Evolutionary conservation across 192 early-diverging fungal species (phyloP).

Genomic region (Ramicandelaber brevisporus): DNA sequence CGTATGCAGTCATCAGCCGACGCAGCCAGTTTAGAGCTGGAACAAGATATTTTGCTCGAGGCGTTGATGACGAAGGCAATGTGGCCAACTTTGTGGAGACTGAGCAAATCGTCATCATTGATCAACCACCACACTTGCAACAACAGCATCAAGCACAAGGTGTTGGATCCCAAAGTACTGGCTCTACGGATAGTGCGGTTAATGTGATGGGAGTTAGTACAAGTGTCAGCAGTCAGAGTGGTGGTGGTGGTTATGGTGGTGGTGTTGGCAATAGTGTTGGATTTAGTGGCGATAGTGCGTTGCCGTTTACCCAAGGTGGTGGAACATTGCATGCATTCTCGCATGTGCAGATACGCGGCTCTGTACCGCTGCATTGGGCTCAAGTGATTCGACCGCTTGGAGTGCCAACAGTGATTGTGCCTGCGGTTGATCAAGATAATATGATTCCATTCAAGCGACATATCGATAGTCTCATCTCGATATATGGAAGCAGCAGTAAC

Average conservation of each 20-base stretch:
- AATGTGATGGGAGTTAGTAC: too few relatives aligned
- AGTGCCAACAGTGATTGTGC: slow-evolving; percentile 59
- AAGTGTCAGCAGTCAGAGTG: too few relatives aligned
- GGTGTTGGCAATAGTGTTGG: too few relatives aligned
- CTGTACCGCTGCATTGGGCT: slow-evolving; percentile 83
- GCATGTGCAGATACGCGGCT: slow-evolving; percentile 86
- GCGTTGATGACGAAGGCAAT: slow-evolving; percentile 60
- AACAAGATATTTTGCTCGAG: slow-evolving; percentile 80
- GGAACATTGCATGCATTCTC: too few relatives aligned
- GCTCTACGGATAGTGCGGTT: neutral
- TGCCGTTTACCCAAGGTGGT: too few relatives aligned
- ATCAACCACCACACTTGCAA: slow-evolving; percentile 7
- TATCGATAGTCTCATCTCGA: too few relatives aligned
- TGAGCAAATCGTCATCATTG: slow-evolving; percentile 59
- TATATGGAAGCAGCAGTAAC: too few relatives aligned
- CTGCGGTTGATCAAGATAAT: too few relatives aligned
- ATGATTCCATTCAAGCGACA: slow-evolving; percentile 13
- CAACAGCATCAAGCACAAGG: slow-evolving; percentile 2
- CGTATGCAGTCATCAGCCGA: slow-evolving; percentile 60
- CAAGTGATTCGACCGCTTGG: slow-evolving; percentile 83
- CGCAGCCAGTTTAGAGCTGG: slow-evolving; percentile 60
- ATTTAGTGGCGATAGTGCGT: too few relatives aligned
- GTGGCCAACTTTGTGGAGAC: slow-evolving; percentile 96
- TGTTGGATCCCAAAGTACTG: neutral
- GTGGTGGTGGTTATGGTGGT: too few relatives aligned